phyloP scores from a whole-genome alignment of 2,329 filamentous ascomycete genomes.

The Colletotrichum gloeosporioides region DNA sequence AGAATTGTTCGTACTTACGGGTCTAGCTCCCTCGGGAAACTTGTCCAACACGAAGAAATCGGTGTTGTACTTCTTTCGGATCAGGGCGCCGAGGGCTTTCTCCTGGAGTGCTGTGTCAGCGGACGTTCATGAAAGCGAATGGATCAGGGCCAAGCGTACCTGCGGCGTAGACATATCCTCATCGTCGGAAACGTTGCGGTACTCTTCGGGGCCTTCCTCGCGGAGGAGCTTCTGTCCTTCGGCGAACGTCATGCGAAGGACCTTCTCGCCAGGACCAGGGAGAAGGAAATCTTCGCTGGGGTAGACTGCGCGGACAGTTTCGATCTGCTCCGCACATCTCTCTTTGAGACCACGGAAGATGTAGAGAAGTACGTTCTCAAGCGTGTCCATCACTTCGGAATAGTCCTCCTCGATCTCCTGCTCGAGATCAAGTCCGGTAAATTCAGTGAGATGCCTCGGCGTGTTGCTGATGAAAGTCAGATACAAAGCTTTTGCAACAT shows the following conservation, averaged over 20 bases:
- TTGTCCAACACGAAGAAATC: conserved; percentile 98
- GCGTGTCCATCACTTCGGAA: conserved; percentile 16
- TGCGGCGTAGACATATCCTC: conserved; percentile 78
- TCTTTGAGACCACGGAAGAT: conserved; percentile 33
- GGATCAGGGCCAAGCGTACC: background rate
- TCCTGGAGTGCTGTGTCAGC: conserved; percentile 57
- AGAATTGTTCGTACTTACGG: conserved; percentile 35
- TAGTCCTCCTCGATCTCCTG: conserved; percentile 87
- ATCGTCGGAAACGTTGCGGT: conserved; percentile 71
- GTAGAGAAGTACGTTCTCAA: conserved; percentile 8
- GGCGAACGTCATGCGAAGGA: conserved; percentile 73
- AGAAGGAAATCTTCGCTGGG: conserved; percentile 80
- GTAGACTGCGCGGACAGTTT: conserved; percentile 74
- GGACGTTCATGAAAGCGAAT: background rate
- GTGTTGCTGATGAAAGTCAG: conserved; percentile 72
- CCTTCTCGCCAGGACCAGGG: conserved; percentile 75
- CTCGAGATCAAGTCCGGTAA: conserved; percentile 87
- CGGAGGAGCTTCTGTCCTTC: conserved; percentile 80
- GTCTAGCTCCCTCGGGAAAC: conserved; percentile 86
- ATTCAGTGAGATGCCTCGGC: conserved; percentile 85
- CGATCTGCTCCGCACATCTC: conserved; percentile 74
- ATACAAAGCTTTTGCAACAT: background rate
- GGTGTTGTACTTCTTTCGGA: conserved; percentile 87
- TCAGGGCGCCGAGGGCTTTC: conserved; percentile 85
- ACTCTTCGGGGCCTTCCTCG: conserved; percentile 73